phyloP scores from a whole-genome alignment of 305 asterid species.

The Salvia sclarea region DNA sequence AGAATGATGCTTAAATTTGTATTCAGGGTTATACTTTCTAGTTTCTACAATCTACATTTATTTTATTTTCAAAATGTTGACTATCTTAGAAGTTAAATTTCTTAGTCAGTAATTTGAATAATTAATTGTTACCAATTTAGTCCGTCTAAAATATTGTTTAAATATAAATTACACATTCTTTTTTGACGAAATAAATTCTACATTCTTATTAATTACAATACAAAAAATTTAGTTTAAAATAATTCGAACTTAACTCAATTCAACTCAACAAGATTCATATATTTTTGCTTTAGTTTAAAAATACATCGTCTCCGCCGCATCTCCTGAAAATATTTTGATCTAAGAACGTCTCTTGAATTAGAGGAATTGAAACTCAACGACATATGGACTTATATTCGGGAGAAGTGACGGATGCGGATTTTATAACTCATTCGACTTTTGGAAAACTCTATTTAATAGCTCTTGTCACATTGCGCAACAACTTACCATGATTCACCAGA shows the following conservation, averaged over 20 bases:
- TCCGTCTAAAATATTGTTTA: not conserved
- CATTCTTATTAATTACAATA: not conserved
- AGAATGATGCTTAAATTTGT: not conserved
- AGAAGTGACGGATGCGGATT: not conserved
- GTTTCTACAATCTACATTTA: not conserved
- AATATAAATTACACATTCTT: too few species aligned
- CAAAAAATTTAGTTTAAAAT: too few species aligned
- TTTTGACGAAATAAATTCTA: too few species aligned
- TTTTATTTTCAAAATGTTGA: not conserved
- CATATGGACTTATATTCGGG: conserved; percentile 12
- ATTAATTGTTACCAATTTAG: not conserved
- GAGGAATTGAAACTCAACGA: not conserved
- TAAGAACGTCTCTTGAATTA: not conserved
- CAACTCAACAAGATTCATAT: too few species aligned
- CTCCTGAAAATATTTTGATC: not conserved
- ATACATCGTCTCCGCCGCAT: not conserved
- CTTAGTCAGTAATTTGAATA: not conserved
- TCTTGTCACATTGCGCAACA: conserved; percentile 23
- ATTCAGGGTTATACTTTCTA: not conserved
- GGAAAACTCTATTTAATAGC: not conserved
- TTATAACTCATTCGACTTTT: conserved; percentile 1
- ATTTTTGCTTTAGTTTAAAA: too few species aligned
- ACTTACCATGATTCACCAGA: not conserved
- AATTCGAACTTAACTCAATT: too few species aligned
- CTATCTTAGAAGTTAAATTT: not conserved